These are phyloP conservation scores for Geosmithia flava DNA, from an alignment of 2,329 filamentous ascomycete genomes.

Conservation along the genomic window DNA sequence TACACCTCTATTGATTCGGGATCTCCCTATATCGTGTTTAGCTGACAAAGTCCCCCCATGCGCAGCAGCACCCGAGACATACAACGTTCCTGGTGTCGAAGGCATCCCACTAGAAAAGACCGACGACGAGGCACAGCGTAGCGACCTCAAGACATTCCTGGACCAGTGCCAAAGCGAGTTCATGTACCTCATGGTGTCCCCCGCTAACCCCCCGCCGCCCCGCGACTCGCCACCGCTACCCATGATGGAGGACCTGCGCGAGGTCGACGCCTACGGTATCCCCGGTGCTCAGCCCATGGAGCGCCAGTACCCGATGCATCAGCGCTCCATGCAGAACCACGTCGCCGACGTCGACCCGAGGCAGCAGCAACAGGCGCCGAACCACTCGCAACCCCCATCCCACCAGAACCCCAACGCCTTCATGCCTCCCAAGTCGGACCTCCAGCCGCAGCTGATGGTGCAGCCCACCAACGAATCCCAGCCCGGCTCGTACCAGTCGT, in stretches of 20 bases:
- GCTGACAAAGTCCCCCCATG: not conserved
- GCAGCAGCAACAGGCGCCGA: slow-evolving; percentile 36
- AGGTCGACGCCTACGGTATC: slow-evolving; percentile 38
- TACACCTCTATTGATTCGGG: too few relatives aligned
- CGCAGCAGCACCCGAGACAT: slow-evolving; percentile 29
- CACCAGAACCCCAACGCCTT: slow-evolving; percentile 24
- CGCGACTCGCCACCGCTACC: slow-evolving; percentile 48
- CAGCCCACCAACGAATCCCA: slow-evolving; percentile 37
- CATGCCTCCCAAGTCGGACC: slow-evolving; percentile 18
- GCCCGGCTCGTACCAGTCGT: slow-evolving; percentile 23
- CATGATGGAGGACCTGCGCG: slow-evolving; percentile 45
- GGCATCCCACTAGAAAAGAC: slow-evolving; percentile 31
- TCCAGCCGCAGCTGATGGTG: slow-evolving; percentile 30
- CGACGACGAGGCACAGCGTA: slow-evolving; percentile 37
- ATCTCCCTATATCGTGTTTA: too few relatives aligned
- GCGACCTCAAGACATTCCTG: slow-evolving; percentile 46
- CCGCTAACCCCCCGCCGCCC: slow-evolving; percentile 53
- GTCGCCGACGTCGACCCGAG: slow-evolving; percentile 39
- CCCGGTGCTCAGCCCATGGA: slow-evolving; percentile 28
- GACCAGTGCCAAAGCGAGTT: slow-evolving; percentile 55
- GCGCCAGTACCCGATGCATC: slow-evolving; percentile 24
- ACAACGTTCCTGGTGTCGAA: slow-evolving; percentile 28
- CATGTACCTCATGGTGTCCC: slow-evolving; percentile 55
- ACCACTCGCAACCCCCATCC: slow-evolving; percentile 29
- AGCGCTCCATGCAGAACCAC: slow-evolving; percentile 41